phyloP scores from a whole-genome alignment of 257 asterid genomes.

The Gentiana straminea region DNA sequence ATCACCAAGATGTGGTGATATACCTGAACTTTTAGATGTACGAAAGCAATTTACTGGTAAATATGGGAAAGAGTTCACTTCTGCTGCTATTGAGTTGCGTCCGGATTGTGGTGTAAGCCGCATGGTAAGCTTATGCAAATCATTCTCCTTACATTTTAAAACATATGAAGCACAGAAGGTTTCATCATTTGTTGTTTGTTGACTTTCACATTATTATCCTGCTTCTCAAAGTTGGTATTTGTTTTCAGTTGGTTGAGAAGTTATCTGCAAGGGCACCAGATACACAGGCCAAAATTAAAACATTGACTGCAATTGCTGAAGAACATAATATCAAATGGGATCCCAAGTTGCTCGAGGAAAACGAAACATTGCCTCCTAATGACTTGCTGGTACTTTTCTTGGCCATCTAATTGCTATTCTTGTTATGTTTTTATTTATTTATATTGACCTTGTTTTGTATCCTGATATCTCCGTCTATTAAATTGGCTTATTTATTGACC shows the following conservation, averaged over 20 bases:
- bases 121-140: conserved; percentile 42
- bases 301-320: conserved; percentile 63
- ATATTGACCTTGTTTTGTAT: too few species aligned
- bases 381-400: conserved; percentile 52
- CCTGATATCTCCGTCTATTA: conserved; percentile 2
- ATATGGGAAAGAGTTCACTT: conserved; percentile 81
- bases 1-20: conserved; percentile 93
- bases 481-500: conserved; percentile 18
- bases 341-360: conserved; percentile 45
- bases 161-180: not conserved
- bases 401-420: conserved; percentile 13
- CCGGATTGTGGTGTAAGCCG: conserved; percentile 94
- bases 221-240: conserved; percentile 9
- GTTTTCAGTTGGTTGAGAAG: conserved; percentile 73
- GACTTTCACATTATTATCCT: not conserved
- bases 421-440: conserved; percentile 5
- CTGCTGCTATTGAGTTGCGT: conserved; percentile 79
- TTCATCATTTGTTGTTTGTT: not conserved
- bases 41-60: conserved; percentile 68
- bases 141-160: conserved; percentile 2
- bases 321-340: conserved; percentile 81
- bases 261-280: conserved; percentile 83
- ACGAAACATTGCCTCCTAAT: conserved; percentile 24
- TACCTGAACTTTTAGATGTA: conserved; percentile 76
- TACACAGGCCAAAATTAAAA: conserved; percentile 56